Evolutionary conservation across 169 alveolate species (phyloP).

Genomic region (Cryptosporidium sp.): DNA sequence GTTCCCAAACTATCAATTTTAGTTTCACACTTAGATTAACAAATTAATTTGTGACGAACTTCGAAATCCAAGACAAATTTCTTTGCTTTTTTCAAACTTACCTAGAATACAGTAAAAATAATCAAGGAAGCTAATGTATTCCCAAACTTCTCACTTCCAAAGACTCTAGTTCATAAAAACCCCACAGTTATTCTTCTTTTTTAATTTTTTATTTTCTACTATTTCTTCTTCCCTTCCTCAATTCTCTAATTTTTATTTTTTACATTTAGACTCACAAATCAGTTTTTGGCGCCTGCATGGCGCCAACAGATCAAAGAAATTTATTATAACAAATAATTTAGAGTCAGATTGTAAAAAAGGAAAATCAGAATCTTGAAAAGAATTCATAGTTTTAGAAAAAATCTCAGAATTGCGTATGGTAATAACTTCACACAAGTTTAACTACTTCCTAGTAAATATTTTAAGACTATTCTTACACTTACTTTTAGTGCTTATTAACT

Average conservation of each 20-base stretch:
- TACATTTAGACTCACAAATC: slow-evolving; percentile 9
- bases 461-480: background rate
- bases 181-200: background rate
- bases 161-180: background rate
- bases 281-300: background rate
- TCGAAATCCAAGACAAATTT: background rate
- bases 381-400: no score
- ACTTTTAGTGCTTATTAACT: no score
- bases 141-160: background rate
- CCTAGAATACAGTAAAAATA: background rate
- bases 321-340: background rate
- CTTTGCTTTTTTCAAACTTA: background rate
- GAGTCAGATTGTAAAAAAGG: no score
- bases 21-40: background rate
- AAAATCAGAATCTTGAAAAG: no score
- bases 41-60: no score
- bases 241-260: background rate
- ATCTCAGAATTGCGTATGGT: background rate
- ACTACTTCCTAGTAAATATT: no score
- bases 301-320: slow-evolving; percentile 16
- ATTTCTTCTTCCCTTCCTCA: background rate
- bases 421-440: no score
- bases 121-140: background rate
- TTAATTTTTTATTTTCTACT: background rate
- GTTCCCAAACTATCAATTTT: background rate